Evolutionary conservation across 345 rosid genomes (phyloP).

Genomic region (Salix brachista): DNA sequence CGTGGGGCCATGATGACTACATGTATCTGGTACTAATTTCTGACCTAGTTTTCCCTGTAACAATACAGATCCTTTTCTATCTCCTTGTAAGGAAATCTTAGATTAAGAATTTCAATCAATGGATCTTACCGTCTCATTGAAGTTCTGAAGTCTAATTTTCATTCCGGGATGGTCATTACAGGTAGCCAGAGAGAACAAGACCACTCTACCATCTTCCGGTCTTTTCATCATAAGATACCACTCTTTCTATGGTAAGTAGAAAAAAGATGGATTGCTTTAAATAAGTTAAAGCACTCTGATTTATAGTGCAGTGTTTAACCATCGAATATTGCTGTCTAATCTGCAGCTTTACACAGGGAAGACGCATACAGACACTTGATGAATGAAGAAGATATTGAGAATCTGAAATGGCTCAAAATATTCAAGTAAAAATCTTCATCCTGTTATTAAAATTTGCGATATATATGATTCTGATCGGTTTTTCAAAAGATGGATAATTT

Average conservation of each 20-base stretch:
- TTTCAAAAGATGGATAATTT: not conserved
- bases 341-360: conserved; percentile 58
- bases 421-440: conserved; percentile 46
- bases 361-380: conserved; percentile 65
- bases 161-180: conserved; percentile 1
- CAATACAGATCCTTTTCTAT: too few relatives aligned
- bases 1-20: conserved; percentile 90
- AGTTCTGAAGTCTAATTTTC: not conserved
- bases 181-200: conserved; percentile 75
- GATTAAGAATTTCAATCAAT: too few relatives aligned
- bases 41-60: too few relatives aligned
- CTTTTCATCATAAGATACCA: conserved; percentile 70
- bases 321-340: too few relatives aligned
- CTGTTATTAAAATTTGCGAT: not conserved
- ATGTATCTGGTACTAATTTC: conserved; percentile 56
- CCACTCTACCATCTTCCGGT: conserved; percentile 64
- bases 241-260: conserved; percentile 65
- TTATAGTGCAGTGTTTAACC: too few relatives aligned
- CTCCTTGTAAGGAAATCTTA: too few relatives aligned
- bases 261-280: too few relatives aligned
- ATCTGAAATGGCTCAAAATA: conserved; percentile 66
- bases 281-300: too few relatives aligned
- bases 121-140: too few relatives aligned
- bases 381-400: conserved; percentile 59
- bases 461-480: too few relatives aligned